phyloP scores from a whole-genome alignment of 352 stramenopile species.

The Blastocystis sp. region DNA sequence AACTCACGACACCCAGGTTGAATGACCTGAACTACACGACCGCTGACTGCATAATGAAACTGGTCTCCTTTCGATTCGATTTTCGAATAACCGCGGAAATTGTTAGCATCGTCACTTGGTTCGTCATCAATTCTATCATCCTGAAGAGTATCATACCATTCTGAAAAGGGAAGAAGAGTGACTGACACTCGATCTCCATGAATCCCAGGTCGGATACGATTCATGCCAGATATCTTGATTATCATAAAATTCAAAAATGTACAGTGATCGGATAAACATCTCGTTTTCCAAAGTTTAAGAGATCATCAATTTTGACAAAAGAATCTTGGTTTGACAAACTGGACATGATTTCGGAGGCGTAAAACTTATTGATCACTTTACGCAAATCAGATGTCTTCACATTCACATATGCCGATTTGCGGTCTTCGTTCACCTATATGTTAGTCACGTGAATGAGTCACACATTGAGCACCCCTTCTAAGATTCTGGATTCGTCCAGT shows the following conservation, averaged over 20 bases:
- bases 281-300: not conserved
- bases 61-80: not conserved
- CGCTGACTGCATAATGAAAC: not conserved
- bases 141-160: not conserved
- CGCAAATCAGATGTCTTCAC: not conserved
- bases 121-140: not conserved
- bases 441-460: not conserved
- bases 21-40: not conserved
- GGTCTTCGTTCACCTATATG: not conserved
- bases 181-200: not conserved
- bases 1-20: not conserved
- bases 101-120: not conserved
- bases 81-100: not conserved
- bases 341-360: not conserved
- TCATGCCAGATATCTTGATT: not conserved
- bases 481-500: not conserved
- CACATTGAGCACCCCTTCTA: not conserved
- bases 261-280: not conserved
- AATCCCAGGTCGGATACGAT: slow-evolving; percentile 8
- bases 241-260: not conserved
- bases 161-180: not conserved
- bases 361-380: not conserved
- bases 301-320: not conserved
- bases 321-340: not conserved
- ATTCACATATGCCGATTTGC: not conserved